Evolutionary conservation across 805 yeast genomes (phyloP).

Genomic region (Yarrowia porcina): DNA sequence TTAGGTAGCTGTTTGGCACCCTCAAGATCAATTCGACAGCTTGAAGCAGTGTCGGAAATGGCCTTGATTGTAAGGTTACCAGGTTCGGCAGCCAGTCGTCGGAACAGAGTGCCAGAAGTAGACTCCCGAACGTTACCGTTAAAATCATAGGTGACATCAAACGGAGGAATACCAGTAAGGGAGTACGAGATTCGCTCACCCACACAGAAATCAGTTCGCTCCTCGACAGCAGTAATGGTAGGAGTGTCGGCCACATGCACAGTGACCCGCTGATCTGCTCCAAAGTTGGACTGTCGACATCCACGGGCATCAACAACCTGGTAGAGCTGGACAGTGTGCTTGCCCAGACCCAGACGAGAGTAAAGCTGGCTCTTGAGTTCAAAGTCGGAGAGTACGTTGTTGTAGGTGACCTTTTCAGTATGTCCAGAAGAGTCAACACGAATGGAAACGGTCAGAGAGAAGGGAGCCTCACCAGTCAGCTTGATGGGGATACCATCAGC

Average conservation of each 20-base stretch:
- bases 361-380: slow-evolving; percentile 47
- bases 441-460: slow-evolving; percentile 53
- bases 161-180: slow-evolving; percentile 77
- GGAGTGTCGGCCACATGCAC: slow-evolving; percentile 77
- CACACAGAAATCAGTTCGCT: slow-evolving; percentile 66
- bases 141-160: slow-evolving; percentile 69
- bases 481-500: slow-evolving; percentile 54
- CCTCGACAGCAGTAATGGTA: slow-evolving; percentile 49
- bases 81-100: slow-evolving; percentile 73
- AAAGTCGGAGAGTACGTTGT: slow-evolving; percentile 42
- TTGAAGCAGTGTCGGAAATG: slow-evolving; percentile 68
- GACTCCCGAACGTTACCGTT: slow-evolving; percentile 60
- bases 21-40: slow-evolving; percentile 48
- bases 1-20: slow-evolving; percentile 38
- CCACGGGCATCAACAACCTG: slow-evolving; percentile 67
- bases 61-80: slow-evolving; percentile 71
- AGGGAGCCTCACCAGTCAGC: slow-evolving; percentile 62
- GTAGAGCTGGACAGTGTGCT: slow-evolving; percentile 57
- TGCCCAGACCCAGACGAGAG: slow-evolving; percentile 61
- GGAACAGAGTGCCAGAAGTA: slow-evolving; percentile 49
- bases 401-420: slow-evolving; percentile 46
- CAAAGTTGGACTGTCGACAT: slow-evolving; percentile 52
- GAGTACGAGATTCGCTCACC: slow-evolving; percentile 84
- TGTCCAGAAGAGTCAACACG: slow-evolving; percentile 59
- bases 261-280: slow-evolving; percentile 45